phyloP scores from a whole-genome alignment of 441 rosid species.

The Adansonia gregorii region DNA sequence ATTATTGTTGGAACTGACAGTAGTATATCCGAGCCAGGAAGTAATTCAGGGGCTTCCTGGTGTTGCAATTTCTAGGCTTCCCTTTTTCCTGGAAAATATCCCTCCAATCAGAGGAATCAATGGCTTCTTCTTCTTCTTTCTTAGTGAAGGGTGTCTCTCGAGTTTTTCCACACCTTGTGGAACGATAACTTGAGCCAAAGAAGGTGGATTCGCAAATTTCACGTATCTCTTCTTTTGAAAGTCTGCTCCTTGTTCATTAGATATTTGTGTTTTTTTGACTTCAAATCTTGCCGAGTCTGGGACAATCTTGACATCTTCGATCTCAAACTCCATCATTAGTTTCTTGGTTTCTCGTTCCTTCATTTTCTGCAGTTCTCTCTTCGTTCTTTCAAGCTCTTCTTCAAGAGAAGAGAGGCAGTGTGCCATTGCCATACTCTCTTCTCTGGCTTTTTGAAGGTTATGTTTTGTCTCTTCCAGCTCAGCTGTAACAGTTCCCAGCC shows the following conservation, averaged over 20 bases:
- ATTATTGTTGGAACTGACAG: conserved; percentile 11
- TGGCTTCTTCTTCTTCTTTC: conserved; percentile 73
- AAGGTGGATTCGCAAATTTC: conserved; percentile 69
- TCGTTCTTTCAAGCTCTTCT: conserved; percentile 81
- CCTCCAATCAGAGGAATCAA: conserved; percentile 78
- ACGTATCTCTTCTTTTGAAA: conserved; percentile 74
- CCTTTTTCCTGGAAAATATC: conserved; percentile 71
- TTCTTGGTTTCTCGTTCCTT: conserved; percentile 42
- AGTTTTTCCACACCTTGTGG: conserved; percentile 49
- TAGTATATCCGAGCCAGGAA: neutral
- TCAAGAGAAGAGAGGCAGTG: conserved; percentile 57
- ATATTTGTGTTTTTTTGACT: conserved; percentile 25
- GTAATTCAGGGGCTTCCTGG: conserved; percentile 11
- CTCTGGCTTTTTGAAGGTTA: conserved; percentile 55
- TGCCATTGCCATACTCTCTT: conserved; percentile 62
- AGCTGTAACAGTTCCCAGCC: conserved; percentile 37
- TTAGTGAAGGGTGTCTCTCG: conserved; percentile 79
- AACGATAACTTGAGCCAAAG: conserved; percentile 40
- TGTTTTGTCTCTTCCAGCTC: conserved; percentile 67
- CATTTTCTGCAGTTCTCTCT: conserved; percentile 61
- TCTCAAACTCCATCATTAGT: conserved; percentile 39
- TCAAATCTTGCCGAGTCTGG: conserved; percentile 43
- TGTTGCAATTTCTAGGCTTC: conserved; percentile 35
- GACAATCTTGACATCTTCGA: conserved; percentile 48
- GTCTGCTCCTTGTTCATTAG: conserved; percentile 35